phyloP scores from a whole-genome alignment of 164 flowering plant genomes.

The Houttuynia cordata region DNA sequence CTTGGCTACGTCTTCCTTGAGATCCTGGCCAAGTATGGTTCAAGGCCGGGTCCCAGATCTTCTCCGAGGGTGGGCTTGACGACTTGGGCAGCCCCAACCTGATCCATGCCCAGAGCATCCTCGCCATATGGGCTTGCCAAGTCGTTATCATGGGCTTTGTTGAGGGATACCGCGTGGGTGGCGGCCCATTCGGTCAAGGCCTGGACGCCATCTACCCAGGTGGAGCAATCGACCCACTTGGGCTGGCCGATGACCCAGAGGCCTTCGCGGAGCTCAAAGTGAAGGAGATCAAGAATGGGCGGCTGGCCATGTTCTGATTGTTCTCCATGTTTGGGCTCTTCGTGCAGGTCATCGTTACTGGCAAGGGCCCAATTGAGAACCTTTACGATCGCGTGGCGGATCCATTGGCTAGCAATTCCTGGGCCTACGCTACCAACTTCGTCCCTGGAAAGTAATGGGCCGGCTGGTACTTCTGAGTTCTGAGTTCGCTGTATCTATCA shows the following conservation, averaged over 20 bases:
- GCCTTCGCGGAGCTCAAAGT: slow-evolving; percentile 75
- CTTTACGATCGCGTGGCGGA: slow-evolving; percentile 61
- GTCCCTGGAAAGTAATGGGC: slow-evolving; percentile 55
- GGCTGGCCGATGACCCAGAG: slow-evolving; percentile 75
- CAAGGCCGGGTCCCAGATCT: slow-evolving; percentile 21
- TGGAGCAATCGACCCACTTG: slow-evolving; percentile 36
- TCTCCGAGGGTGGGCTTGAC: slow-evolving; percentile 19
- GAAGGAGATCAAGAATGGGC: slow-evolving; percentile 67
- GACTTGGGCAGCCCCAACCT: slow-evolving; percentile 19
- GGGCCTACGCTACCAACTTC: slow-evolving; percentile 80
- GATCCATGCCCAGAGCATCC: slow-evolving; percentile 21
- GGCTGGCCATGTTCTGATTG: slow-evolving; percentile 68
- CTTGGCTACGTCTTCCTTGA: slow-evolving; percentile 16
- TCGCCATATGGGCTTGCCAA: slow-evolving; percentile 18
- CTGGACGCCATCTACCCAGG: slow-evolving; percentile 16
- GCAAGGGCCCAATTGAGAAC: slow-evolving; percentile 79
- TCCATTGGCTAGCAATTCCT: slow-evolving; percentile 66
- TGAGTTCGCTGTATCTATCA: too few relatives aligned
- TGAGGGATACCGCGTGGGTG: slow-evolving; percentile 17
- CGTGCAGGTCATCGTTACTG: slow-evolving; percentile 73
- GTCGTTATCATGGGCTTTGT: slow-evolving; percentile 20
- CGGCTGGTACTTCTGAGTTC: too few relatives aligned
- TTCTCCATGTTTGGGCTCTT: slow-evolving; percentile 78
- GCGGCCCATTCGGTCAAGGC: slow-evolving; percentile 18
- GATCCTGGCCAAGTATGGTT: slow-evolving; percentile 16